Percentiles rank a stretch among this genome's conserved stretches.
phyloP scores from a whole-genome alignment of 805 yeast genomes.

The Wickerhamiella qilinensis region DNA sequence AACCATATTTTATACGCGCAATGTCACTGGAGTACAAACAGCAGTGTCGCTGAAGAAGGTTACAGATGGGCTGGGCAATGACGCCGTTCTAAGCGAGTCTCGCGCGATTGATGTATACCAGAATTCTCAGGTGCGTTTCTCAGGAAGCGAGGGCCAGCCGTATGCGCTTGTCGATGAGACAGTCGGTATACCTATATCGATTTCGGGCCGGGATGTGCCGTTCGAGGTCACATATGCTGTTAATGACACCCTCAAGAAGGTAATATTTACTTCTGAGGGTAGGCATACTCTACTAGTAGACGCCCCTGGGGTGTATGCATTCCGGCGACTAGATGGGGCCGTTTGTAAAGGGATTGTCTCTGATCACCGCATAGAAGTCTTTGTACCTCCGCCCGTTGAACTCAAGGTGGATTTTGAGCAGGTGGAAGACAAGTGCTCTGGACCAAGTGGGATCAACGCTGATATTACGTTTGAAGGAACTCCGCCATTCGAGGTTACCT shows the following conservation, averaged over 20 bases:
- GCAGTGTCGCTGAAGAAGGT: not conserved
- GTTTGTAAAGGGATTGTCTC: slow-evolving; percentile 57
- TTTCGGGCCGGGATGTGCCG: slow-evolving; percentile 30
- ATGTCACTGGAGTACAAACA: not conserved
- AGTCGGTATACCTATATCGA: slow-evolving; percentile 10
- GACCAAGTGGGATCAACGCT: slow-evolving; percentile 72
- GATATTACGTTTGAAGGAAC: slow-evolving; percentile 55
- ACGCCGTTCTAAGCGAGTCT: not conserved
- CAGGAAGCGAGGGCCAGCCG: not conserved
- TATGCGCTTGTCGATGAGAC: slow-evolving; percentile 4
- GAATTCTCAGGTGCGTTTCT: not conserved
- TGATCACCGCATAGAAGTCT: slow-evolving; percentile 32
- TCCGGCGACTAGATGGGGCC: slow-evolving; percentile 38
- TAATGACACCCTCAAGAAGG: slow-evolving; percentile 3
- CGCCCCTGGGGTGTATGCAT: slow-evolving; percentile 49
- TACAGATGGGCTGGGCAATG: not conserved
- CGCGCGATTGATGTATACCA: not conserved
- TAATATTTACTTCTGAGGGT: not conserved
- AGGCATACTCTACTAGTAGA: slow-evolving; percentile 10
- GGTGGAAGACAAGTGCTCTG: slow-evolving; percentile 76
- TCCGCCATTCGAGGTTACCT: slow-evolving; percentile 65
- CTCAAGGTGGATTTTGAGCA: slow-evolving; percentile 32
- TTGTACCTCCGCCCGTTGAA: slow-evolving; percentile 40
- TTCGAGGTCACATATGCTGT: slow-evolving; percentile 21
- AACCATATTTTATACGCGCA: not conserved